A percentile compares a stretch with the other conserved stretches of the same genome.
Evolutionary conservation across 305 asterid genomes (phyloP).

Genomic region (Caryopteris hybrid): DNA sequence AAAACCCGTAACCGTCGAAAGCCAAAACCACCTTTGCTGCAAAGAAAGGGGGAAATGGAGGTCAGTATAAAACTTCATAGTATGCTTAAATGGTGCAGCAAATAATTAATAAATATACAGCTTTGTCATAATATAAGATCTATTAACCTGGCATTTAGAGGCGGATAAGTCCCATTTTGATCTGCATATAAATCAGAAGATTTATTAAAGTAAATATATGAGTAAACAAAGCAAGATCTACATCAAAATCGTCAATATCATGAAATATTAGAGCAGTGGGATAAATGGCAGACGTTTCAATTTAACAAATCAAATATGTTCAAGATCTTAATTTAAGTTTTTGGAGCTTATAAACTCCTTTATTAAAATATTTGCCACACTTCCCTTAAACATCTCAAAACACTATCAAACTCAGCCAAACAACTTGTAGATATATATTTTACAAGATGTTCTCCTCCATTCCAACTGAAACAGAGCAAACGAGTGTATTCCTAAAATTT

Average conservation of each 20-base stretch:
- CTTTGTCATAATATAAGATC: slow-evolving; percentile 5
- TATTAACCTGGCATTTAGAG: slow-evolving; percentile 53
- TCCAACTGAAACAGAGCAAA: neutral
- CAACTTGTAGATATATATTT: neutral
- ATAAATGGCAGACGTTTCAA: neutral
- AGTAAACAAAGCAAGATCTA: neutral
- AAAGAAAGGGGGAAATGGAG: slow-evolving; percentile 22
- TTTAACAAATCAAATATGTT: neutral
- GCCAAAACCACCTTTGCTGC: slow-evolving; percentile 72
- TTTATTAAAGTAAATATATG: neutral
- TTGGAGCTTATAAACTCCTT: neutral
- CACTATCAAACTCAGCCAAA: neutral
- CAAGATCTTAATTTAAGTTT: neutral
- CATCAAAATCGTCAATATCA: neutral
- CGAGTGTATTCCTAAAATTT: neutral
- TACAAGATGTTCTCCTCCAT: neutral
- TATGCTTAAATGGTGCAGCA: slow-evolving; percentile 3
- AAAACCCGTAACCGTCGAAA: slow-evolving; percentile 32
- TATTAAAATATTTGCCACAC: neutral
- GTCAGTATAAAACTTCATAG: slow-evolving; percentile 16
- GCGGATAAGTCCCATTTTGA: slow-evolving; percentile 54
- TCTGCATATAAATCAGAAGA: slow-evolving; percentile 44
- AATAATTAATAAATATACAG: neutral
- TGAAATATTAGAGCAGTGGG: neutral
- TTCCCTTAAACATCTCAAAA: neutral